phyloP scores from a whole-genome alignment of 768 basidiomycete genomes.

The Pleurotus sapidus region DNA sequence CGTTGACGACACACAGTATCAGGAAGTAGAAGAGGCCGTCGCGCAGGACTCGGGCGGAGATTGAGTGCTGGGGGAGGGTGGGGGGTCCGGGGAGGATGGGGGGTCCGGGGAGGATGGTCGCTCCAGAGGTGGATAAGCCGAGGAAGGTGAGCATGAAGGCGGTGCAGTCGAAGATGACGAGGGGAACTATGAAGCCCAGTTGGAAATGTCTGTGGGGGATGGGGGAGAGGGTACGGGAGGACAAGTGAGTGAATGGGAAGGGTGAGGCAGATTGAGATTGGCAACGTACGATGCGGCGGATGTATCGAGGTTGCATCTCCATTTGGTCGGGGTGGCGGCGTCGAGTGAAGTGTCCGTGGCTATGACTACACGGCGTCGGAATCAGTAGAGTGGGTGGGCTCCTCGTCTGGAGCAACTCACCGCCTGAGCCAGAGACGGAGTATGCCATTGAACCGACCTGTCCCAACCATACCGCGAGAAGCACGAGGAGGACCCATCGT shows the following conservation, averaged over 20 bases:
- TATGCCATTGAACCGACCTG: neutral
- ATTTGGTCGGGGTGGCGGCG: neutral
- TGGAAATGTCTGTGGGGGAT: neutral
- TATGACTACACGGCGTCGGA: neutral
- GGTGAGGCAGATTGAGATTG: neutral
- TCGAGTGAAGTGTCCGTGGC: neutral
- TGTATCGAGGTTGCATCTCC: neutral
- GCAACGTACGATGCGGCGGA: neutral
- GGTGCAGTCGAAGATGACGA: neutral
- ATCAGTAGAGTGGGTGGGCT: neutral
- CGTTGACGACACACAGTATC: neutral
- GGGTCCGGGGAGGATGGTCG: neutral
- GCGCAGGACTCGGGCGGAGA: neutral
- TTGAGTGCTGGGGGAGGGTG: neutral
- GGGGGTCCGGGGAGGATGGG: no score
- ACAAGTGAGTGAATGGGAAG: neutral
- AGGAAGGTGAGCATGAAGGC: neutral
- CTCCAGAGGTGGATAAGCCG: neutral
- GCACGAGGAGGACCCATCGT: neutral
- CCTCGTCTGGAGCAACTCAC: neutral
- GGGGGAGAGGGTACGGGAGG: neutral
- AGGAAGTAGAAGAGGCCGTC: conserved; percentile 1
- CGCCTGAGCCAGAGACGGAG: neutral
- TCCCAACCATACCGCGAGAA: neutral
- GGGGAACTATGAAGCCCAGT: neutral